A percentile compares a stretch with the other conserved stretches of the same genome.
phyloP scores from a whole-genome alignment of 2,329 filamentous ascomycete species.

The Ophiostoma perfectum region DNA sequence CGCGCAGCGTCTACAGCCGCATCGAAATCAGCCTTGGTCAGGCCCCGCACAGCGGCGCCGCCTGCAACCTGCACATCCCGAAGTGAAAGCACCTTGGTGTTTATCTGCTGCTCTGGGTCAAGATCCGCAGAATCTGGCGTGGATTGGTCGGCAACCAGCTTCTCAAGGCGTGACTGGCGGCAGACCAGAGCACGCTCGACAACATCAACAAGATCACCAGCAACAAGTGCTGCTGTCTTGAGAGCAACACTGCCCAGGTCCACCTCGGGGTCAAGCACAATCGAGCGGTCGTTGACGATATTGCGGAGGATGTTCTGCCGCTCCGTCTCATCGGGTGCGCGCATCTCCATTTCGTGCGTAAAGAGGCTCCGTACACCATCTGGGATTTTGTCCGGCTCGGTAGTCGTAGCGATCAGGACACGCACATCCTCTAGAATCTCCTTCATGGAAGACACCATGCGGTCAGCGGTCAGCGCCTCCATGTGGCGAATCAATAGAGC shows the following conservation, averaged over 20 bases:
- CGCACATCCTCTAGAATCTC: conserved; percentile 74
- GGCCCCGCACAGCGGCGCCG: conserved; percentile 68
- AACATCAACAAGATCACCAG: conserved; percentile 89
- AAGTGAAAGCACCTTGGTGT: conserved; percentile 49
- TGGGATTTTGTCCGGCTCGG: conserved; percentile 88
- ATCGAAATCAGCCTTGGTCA: conserved; percentile 82
- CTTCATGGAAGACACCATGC: conserved; percentile 78
- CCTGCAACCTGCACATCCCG: conserved; percentile 86
- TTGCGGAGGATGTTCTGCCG: conserved; percentile 79
- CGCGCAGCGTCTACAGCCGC: conserved; percentile 89
- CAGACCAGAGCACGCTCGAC: conserved; percentile 83
- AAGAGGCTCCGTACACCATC: conserved; percentile 87
- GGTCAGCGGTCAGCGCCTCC: conserved; percentile 83
- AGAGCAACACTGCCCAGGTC: conserved; percentile 80
- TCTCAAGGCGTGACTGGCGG: conserved; percentile 67
- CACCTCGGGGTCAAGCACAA: conserved; percentile 75
- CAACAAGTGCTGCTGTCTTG: conserved; percentile 92
- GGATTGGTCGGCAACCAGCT: conserved; percentile 47
- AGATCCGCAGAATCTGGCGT: background rate
- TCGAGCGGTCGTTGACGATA: conserved; percentile 68
- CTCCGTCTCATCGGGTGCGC: conserved; percentile 85
- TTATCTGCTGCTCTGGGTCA: conserved; percentile 18
- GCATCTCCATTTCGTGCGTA: conserved; percentile 92
- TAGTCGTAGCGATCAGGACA: conserved; percentile 88
- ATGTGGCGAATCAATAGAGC: conserved; percentile 83